Conservation (phyloP, 1,284 basidiomycete genomes). For the Rhodotorula sp. region DNA sequence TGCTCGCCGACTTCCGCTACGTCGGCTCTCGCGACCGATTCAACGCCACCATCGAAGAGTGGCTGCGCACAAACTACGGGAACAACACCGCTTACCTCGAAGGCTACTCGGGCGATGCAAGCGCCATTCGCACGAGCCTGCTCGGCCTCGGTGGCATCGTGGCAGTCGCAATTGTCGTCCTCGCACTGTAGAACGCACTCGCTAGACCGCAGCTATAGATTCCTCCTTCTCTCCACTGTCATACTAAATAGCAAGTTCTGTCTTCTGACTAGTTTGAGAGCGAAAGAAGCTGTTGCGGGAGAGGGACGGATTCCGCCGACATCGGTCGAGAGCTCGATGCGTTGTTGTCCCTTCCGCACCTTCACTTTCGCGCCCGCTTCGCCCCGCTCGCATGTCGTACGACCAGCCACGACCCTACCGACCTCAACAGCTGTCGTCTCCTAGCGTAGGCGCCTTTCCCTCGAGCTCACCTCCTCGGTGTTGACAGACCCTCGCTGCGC, state of each 20-base stretch:
- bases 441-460: background rate
- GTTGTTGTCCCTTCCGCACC: background rate
- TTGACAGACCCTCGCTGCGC: background rate
- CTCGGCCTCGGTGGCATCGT: background rate
- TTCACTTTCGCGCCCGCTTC: background rate
- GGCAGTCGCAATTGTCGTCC: background rate
- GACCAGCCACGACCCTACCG: background rate
- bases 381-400: background rate
- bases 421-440: background rate
- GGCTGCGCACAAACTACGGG: constrained; percentile 32
- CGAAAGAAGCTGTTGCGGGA: no score
- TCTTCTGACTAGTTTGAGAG: no score
- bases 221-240: background rate
- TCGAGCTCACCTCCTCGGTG: background rate
- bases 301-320: no score
- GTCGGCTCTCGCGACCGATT: constrained; percentile 4
- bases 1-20: constrained; percentile 37
- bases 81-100: constrained; percentile 28
- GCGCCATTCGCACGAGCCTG: background rate
- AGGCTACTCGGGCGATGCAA: constrained; percentile 15
- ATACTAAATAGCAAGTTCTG: no score
- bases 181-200: background rate
- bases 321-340: background rate
- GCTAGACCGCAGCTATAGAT: background rate
- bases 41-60: constrained; percentile 37